Evolutionary conservation across 805 yeast species (phyloP).

Genomic region (Yamadazyma philogaea): DNA sequence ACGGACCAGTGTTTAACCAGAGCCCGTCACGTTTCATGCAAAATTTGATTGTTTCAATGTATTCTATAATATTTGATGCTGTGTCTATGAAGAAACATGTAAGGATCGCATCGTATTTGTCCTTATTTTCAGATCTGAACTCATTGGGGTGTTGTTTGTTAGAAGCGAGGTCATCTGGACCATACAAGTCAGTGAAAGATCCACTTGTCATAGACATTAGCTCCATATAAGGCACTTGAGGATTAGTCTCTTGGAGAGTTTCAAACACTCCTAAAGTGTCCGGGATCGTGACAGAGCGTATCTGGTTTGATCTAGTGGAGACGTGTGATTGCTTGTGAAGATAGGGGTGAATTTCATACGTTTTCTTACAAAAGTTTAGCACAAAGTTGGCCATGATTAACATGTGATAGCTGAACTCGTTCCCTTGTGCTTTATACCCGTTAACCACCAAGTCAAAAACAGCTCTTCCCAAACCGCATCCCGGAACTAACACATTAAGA

Average conservation of each 20-base stretch:
- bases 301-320: slow-evolving; percentile 42
- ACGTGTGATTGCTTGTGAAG: slow-evolving; percentile 52
- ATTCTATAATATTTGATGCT: slow-evolving; percentile 56
- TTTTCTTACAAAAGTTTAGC: slow-evolving; percentile 44
- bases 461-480: slow-evolving; percentile 61
- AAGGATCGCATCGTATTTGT: slow-evolving; percentile 43
- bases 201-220: slow-evolving; percentile 74
- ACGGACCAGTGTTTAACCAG: slow-evolving; percentile 69
- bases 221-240: slow-evolving; percentile 43
- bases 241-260: slow-evolving; percentile 21
- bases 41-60: slow-evolving; percentile 46
- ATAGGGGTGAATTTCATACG: slow-evolving; percentile 49
- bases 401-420: slow-evolving; percentile 67
- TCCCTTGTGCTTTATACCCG: slow-evolving; percentile 66
- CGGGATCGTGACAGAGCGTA: slow-evolving; percentile 52
- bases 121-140: slow-evolving; percentile 40
- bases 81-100: slow-evolving; percentile 67
- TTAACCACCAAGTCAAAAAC: slow-evolving; percentile 51
- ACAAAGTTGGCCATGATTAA: slow-evolving; percentile 52
- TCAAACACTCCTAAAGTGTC: slow-evolving; percentile 24
- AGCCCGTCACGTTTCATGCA: slow-evolving; percentile 44
- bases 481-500: slow-evolving; percentile 53
- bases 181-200: slow-evolving; percentile 65
- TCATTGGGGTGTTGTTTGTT: slow-evolving; percentile 35
- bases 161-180: slow-evolving; percentile 40